phyloP scores from a whole-genome alignment of 306 rosid genomes.

The Gillenia trifoliata region DNA sequence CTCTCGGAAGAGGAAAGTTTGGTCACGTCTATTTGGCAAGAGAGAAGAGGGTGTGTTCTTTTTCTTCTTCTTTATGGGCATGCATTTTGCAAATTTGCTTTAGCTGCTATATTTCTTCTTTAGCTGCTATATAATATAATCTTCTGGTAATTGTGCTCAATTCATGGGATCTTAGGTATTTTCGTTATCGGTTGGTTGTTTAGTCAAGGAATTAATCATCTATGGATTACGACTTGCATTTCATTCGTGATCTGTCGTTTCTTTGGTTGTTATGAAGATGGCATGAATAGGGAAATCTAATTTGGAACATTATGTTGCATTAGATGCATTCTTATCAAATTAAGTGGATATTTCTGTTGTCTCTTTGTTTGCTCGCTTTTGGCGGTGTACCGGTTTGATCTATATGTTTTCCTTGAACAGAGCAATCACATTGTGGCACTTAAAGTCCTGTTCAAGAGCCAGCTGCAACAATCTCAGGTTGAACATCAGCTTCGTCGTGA shows the following conservation, averaged over 20 bases:
- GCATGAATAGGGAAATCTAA: background rate
- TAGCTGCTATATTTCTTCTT: background rate
- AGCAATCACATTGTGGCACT: slow-evolving; percentile 93
- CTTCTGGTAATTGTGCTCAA: background rate
- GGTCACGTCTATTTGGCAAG: slow-evolving; percentile 99
- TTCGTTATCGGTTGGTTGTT: background rate
- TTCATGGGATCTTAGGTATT: background rate
- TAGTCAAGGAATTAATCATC: background rate
- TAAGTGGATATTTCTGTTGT: too few relatives aligned
- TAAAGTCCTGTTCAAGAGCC: slow-evolving; percentile 94
- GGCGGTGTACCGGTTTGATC: background rate
- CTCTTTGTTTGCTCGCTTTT: too few relatives aligned
- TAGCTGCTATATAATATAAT: background rate
- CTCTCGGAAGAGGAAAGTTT: slow-evolving; percentile 96
- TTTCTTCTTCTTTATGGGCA: background rate
- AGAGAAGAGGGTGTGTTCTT: slow-evolving; percentile 68
- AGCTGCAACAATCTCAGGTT: slow-evolving; percentile 97
- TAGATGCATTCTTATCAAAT: too few relatives aligned
- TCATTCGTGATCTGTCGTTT: background rate
- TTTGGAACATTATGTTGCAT: background rate
- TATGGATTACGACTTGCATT: background rate
- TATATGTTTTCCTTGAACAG: slow-evolving; percentile 44
- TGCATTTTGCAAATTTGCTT: background rate
- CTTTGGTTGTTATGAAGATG: background rate
- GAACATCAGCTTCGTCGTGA: slow-evolving; percentile 98